Conservation (phyloP, 768 basidiomycete genomes). For the Coprinopsis strossmayeri region DNA sequence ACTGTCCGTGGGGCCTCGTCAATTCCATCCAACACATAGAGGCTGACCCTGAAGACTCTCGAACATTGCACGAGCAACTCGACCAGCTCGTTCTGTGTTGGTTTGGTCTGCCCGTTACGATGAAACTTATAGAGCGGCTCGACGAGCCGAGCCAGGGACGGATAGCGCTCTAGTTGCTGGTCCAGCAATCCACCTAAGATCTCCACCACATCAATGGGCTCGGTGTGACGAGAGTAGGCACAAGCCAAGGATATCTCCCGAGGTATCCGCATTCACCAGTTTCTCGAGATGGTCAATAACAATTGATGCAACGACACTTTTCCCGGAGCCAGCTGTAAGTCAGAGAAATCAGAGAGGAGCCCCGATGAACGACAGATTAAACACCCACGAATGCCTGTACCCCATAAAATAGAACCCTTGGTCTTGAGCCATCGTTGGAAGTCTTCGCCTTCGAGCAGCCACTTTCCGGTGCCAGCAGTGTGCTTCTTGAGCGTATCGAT, state of each 20-base stretch:
- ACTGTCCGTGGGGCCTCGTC: not conserved
- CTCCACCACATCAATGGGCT: not conserved
- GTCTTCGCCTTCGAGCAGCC: not conserved
- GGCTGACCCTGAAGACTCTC: not conserved
- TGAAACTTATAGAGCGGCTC: not conserved
- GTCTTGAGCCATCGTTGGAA: not conserved
- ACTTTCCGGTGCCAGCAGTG: not conserved
- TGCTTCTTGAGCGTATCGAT: not conserved
- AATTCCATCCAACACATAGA: conserved; percentile 1
- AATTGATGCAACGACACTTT: not conserved
- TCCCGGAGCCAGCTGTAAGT: conserved; percentile 4
- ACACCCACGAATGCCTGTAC: not conserved
- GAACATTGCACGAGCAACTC: not conserved
- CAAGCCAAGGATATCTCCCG: not conserved
- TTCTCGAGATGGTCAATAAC: not conserved
- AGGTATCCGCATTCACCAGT: not conserved
- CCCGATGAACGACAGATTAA: too few species aligned
- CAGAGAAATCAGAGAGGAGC: too few species aligned
- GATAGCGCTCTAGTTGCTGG: not conserved
- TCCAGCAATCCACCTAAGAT: not conserved
- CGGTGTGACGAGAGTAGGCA: not conserved
- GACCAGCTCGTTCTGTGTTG: not conserved
- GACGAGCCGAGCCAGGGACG: not conserved
- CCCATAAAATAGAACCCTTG: not conserved
- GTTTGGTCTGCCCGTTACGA: not conserved